These are phyloP conservation scores for Hypoxylon perforatum DNA, from an alignment of 495 filamentous ascomycete species.

Conservation along the genomic window DNA sequence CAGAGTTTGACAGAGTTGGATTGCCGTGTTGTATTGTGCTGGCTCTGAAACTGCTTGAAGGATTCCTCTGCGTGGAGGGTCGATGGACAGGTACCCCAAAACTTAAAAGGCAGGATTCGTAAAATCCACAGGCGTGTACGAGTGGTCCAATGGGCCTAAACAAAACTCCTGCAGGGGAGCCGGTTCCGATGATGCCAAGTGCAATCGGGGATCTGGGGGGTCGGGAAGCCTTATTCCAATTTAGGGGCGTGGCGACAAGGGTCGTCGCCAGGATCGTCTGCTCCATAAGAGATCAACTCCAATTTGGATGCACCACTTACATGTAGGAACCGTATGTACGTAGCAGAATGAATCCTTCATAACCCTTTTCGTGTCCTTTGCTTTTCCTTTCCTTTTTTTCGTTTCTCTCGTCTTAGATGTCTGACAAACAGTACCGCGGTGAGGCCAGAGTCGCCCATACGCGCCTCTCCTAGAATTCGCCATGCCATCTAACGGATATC, in stretches of 20 bases:
- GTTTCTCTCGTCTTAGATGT: conserved; percentile 16
- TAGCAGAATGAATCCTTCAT: conserved; percentile 17
- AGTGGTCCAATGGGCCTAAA: conserved; percentile 15
- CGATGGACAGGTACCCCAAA: conserved; percentile 5
- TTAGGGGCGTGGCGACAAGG: conserved; percentile 17
- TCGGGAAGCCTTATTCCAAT: conserved; percentile 2
- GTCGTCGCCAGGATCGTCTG: neutral
- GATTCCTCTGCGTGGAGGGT: conserved; percentile 20
- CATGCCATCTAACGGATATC: conserved; percentile 13
- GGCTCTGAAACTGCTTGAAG: conserved; percentile 25
- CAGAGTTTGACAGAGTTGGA: neutral
- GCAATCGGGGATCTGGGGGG: neutral
- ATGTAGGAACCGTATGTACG: neutral
- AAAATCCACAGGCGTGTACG: conserved; percentile 8
- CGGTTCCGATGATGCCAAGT: conserved; percentile 12
- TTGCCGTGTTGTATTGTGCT: conserved; percentile 9
- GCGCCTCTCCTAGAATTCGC: neutral
- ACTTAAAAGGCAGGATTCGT: conserved; percentile 2
- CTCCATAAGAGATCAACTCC: neutral
- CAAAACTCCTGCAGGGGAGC: conserved; percentile 9
- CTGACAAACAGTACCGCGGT: conserved; percentile 1
- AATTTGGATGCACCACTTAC: neutral
- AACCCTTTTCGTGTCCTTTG: conserved; percentile 1
- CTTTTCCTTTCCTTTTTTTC: neutral
- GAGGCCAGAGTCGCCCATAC: conserved; percentile 18